Conservation (phyloP, 2,329 filamentous ascomycete species). For the Diaporthe humulicola region DNA sequence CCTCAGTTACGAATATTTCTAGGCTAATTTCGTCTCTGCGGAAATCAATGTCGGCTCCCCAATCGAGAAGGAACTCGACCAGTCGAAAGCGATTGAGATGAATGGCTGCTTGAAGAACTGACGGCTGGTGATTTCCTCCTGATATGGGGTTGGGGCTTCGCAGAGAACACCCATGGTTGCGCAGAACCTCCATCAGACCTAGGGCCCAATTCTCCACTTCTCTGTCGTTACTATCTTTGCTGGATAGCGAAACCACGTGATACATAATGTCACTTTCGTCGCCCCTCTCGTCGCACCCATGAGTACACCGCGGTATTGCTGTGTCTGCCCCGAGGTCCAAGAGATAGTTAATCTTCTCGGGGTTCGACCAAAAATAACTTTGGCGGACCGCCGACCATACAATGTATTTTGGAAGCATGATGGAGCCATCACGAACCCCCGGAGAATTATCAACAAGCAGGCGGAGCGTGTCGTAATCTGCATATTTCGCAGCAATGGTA, state of each 20-base stretch:
- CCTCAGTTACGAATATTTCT: accelerated
- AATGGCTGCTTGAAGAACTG: neutral
- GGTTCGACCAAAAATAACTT: too few relatives aligned
- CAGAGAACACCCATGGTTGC: neutral
- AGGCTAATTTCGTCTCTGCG: too few relatives aligned
- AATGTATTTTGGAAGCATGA: neutral
- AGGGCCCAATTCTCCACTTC: neutral
- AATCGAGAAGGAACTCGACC: neutral
- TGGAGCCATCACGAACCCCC: accelerated
- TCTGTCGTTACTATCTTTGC: too few relatives aligned
- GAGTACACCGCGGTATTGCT: neutral
- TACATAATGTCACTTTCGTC: too few relatives aligned
- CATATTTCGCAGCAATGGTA: neutral
- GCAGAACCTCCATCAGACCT: neutral
- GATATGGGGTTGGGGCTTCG: neutral
- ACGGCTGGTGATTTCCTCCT: accelerated
- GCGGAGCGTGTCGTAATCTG: neutral
- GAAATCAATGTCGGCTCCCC: neutral
- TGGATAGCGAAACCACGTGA: too few relatives aligned
- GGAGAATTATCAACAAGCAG: neutral
- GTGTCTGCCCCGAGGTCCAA: neutral
- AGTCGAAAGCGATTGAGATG: accelerated
- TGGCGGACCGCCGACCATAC: too few relatives aligned
- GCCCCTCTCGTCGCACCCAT: neutral
- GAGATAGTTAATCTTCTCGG: neutral